Base-by-base conservation (phyloP, 2,329 filamentous ascomycete species). In the Beauveria scarabaeidicola region DNA sequence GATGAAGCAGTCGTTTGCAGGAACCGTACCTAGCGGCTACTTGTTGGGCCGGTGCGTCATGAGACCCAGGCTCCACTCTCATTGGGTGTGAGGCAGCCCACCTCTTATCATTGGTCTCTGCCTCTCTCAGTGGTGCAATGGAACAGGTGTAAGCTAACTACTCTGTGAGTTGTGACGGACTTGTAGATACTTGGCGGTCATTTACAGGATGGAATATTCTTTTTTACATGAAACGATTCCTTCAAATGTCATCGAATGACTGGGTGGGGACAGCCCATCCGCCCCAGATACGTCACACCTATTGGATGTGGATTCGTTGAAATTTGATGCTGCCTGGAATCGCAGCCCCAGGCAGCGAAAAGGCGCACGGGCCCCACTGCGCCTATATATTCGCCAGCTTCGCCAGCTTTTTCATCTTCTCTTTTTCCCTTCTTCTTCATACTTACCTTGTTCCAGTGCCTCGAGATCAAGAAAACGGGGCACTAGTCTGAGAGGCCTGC, bases 361-460 rank as follows among this genome's bases (percentile, higher is more conserved):
- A 48, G 41, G 32, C 58, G 66, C 67, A 69, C 67, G 64, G 66
- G 58, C 67, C 66, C 47, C 13, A 48, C 10, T 1, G 27, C 8
- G 11, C 38, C 23, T 69, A 68, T 70, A 71, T 66, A 64, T 21
- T 2, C 15, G 1, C 15, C 47, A 19, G 5, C 40, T 25, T 27
- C n/a, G 27, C 54, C 51, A 47, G 19, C 58, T 46, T 58, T 61
- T 67, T 57, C 46, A 1, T 0, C 47, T 61, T 58, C 60, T 62
- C 64, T 68, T 63, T 63, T 67, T 65, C 61, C 62, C 70, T 72
- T 72, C 64, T 70, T 75, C 71, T 73, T 75, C 73, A 80, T 79
- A 79, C 77, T 79, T 80, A 78, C 76, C 76, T 80, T 79, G 71
- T 73, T 71, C 69, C 69, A 72, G 68, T 66, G 62, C 65, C 64